Percentiles rank a stretch among this genome's conserved stretches.
Evolutionary conservation across 495 filamentous ascomycete genomes (phyloP).

Genomic region (Neurospora tetraspora): DNA sequence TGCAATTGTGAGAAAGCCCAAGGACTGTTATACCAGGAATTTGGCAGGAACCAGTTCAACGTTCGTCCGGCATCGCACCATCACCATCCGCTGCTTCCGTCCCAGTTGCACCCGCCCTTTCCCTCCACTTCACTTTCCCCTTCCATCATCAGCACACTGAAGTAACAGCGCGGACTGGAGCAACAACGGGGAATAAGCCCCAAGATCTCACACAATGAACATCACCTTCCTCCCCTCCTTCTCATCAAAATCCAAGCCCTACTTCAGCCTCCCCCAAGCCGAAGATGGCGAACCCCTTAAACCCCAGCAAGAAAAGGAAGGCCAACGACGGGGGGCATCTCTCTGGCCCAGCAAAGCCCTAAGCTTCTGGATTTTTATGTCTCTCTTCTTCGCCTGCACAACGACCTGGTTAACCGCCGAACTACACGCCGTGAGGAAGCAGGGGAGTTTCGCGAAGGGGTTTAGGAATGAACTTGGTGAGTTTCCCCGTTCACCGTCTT

Average conservation of each 20-base stretch:
- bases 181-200: neutral
- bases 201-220: neutral
- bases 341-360: neutral
- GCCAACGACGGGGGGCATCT: neutral
- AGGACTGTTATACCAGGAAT: neutral
- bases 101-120: neutral
- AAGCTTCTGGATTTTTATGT: neutral
- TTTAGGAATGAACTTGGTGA: conserved; percentile 1
- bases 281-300: neutral
- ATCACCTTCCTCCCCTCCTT: neutral
- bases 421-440: neutral
- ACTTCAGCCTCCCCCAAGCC: conserved; percentile 1
- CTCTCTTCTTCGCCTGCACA: conserved; percentile 1
- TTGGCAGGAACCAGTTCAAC: neutral
- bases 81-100: neutral
- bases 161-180: too few species aligned
- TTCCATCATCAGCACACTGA: neutral
- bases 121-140: neutral
- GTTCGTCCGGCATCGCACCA: neutral
- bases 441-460: neutral
- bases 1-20: accelerated
- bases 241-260: neutral
- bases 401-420: conserved; percentile 1
- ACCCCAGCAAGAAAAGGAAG: neutral
- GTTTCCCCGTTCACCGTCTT: too few species aligned